Conservation (phyloP, 805 yeast species). For the Saturnispora kantuleensis region DNA sequence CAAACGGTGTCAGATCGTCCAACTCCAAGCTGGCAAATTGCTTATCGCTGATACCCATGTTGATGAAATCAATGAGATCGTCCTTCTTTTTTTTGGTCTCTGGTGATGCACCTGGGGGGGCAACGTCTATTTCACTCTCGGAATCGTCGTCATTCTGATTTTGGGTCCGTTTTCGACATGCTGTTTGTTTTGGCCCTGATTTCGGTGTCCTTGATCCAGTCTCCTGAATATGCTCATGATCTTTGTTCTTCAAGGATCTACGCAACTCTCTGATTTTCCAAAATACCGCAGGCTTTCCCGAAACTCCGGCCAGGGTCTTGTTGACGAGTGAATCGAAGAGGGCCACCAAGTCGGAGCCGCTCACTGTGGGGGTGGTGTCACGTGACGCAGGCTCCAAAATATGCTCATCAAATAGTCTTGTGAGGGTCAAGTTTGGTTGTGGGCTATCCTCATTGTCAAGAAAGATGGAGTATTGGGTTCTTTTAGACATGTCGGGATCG, state of each 20-base stretch:
- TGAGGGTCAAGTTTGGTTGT: conserved; percentile 23
- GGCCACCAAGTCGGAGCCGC: neutral
- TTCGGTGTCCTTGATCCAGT: too few relatives aligned
- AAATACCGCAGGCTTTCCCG: neutral
- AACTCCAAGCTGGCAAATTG: conserved; percentile 11
- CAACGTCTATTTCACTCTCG: neutral
- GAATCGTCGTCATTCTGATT: conserved; percentile 4
- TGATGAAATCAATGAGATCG: conserved; percentile 22
- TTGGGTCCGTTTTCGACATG: neutral
- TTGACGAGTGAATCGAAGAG: neutral
- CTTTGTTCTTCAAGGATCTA: neutral
- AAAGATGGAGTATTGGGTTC: conserved; percentile 26
- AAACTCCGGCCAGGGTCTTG: neutral
- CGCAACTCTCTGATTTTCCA: conserved; percentile 2
- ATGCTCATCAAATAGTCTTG: conserved; percentile 26
- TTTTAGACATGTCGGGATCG: conserved; percentile 9
- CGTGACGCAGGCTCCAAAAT: conserved; percentile 13
- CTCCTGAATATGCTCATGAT: too few relatives aligned
- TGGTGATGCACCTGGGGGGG: neutral
- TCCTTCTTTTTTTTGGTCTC: conserved; percentile 9
- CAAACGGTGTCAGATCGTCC: conserved; percentile 9
- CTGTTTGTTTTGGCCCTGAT: too few relatives aligned
- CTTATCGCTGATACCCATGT: conserved; percentile 13
- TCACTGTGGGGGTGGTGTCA: neutral
- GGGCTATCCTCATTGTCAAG: conserved; percentile 24